These are phyloP conservation scores for Adiantum capillusveneris DNA, from an alignment of 75 land plant species.

Conservation along the genomic window DNA sequence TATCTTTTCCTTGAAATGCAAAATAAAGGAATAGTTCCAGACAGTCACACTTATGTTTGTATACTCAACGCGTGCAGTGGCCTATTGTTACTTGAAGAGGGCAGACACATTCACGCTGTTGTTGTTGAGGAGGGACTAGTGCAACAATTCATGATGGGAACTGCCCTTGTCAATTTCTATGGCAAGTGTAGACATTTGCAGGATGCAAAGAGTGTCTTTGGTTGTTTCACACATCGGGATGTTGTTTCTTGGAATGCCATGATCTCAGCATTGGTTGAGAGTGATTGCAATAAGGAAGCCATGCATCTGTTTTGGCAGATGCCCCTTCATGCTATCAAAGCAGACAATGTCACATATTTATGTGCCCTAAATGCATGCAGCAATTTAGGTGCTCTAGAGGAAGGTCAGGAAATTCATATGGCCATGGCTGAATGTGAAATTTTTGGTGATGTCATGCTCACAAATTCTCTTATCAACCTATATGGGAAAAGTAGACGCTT, in stretches of 20 bases:
- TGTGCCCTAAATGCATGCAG: conserved; percentile 11
- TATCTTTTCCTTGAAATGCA: conserved; percentile 25
- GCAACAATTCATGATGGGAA: conserved; percentile 11
- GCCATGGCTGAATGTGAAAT: not conserved
- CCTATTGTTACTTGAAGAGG: not conserved
- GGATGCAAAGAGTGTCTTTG: conserved; percentile 22
- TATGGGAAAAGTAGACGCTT: conserved; percentile 17
- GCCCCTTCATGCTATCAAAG: conserved; percentile 16
- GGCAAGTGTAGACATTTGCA: conserved; percentile 16
- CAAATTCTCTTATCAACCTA: conserved; percentile 6
- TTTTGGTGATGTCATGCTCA: not conserved
- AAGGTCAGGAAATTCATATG: conserved; percentile 1
- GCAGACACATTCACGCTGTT: conserved; percentile 7
- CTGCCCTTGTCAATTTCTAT: conserved; percentile 39
- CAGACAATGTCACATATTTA: conserved; percentile 9
- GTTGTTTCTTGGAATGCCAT: conserved; percentile 36
- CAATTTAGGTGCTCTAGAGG: not conserved
- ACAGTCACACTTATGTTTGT: conserved; percentile 28
- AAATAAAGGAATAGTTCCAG: conserved; percentile 11
- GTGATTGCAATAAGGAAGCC: conserved; percentile 51
- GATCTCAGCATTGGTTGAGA: conserved; percentile 61
- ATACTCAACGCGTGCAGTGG: conserved; percentile 22
- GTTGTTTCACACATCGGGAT: conserved; percentile 22
- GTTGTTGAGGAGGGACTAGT: conserved; percentile 13
- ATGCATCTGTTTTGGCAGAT: conserved; percentile 41